Evolutionary conservation across 2,329 filamentous ascomycete species (phyloP), one percentile per base, ranked within the genome.

Genomic region (Chaetomium globosum): DNA sequence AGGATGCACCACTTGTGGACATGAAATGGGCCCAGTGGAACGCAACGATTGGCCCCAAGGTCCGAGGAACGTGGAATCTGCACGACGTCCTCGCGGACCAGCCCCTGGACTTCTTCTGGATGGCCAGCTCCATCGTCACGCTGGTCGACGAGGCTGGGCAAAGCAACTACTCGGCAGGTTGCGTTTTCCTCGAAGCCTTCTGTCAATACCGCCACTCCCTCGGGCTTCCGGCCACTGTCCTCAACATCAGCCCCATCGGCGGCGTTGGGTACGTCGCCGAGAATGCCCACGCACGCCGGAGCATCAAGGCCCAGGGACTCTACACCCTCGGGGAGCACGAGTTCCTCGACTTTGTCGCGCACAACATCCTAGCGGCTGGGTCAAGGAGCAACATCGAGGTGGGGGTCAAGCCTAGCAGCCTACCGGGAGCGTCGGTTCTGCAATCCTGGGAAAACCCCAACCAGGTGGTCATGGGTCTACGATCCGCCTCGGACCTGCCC

Each of bases 141-240:
- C 65, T 76, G 8, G 59, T 75, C 7, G 77, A 75, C 9, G 67
- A 72, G 6, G 63, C 71, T 0, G 73, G 72, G 0, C 78, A 80
- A 58, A 71, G 72, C 36, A 78, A 78, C 59, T 79, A 78, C 61
- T 68, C 71, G 12, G 75, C 74, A 6, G 76, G 69, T 31, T 78
- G 77, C 67, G 63, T 70, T 4, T 78, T 74, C 69, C 70, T 76
- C 6, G 76, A 79, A 48, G 67, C 71, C 6, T 70, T 77, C 19
- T 70, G 71, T 1, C 67, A 71, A 1, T 73, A 74, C 53, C 68
- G 73, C 12, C 69, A 68, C 26, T 46, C 59, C 3, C 69, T 71
- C 5, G 75, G 74, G 0, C 67, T 74, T 0, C 55, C 73, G 0
- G 75, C 74, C 4, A 69, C 71, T 0, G 70, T 73, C 1, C 51